These are phyloP conservation scores for Phytopythium vexans DNA, from an alignment of 352 stramenopile genomes.

Conservation along the genomic window DNA sequence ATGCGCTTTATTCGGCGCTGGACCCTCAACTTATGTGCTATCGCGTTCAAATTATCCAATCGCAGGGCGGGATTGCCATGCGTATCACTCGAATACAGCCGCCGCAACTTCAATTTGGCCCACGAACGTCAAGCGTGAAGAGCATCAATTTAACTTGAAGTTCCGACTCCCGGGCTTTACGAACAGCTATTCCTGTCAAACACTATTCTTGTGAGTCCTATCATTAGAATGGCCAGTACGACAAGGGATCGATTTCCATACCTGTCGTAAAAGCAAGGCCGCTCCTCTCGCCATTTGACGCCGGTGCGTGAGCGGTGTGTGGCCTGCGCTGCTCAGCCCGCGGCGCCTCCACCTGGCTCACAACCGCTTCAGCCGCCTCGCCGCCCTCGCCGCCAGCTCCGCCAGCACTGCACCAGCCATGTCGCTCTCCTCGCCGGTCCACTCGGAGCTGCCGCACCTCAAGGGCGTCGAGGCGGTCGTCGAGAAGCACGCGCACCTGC, in stretches of 20 bases:
- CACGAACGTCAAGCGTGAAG: no score
- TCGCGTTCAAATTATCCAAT: not conserved
- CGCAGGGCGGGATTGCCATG: not conserved
- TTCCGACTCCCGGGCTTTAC: not conserved
- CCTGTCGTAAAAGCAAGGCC: no score
- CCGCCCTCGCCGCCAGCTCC: no score
- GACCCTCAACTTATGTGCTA: no score
- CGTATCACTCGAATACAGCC: slow-evolving; percentile 1
- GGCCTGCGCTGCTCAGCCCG: no score
- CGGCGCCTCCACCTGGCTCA: no score
- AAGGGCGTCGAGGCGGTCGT: slow-evolving; percentile 13
- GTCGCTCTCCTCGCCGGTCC: slow-evolving; percentile 1
- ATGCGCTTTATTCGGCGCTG: no score
- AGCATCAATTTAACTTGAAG: not conserved
- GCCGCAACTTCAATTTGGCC: not conserved
- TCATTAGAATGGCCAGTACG: no score
- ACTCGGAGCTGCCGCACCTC: slow-evolving; percentile 23
- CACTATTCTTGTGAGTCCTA: not conserved
- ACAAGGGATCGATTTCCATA: no score
- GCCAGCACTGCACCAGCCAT: not conserved
- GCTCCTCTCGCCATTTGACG: no score
- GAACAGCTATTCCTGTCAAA: not conserved
- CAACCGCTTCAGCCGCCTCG: no score
- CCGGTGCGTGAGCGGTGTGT: no score
- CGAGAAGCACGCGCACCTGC: slow-evolving; percentile 40